These are phyloP conservation scores for Vachellia pachyceras DNA, from an alignment of 306 rosid genomes.

Conservation along the genomic window DNA sequence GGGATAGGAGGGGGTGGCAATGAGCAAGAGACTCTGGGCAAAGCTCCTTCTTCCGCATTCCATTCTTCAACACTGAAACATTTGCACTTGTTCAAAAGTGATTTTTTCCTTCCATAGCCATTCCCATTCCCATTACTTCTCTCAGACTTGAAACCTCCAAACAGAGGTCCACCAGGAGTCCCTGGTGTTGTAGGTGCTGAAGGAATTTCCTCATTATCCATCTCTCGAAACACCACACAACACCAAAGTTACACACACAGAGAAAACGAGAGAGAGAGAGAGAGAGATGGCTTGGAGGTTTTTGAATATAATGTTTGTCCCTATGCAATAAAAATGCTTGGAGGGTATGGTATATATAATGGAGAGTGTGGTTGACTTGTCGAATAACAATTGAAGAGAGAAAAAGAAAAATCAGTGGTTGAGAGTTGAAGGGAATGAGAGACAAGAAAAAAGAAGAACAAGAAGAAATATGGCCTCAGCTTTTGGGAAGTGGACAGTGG, in stretches of 20 bases:
- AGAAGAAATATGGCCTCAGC: neutral
- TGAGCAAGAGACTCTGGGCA: constrained; percentile 64
- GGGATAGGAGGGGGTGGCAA: constrained; percentile 69
- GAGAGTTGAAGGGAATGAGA: constrained; percentile 30
- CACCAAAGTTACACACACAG: neutral
- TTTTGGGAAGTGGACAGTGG: constrained; percentile 54
- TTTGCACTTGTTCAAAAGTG: constrained; percentile 63
- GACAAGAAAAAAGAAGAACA: neutral
- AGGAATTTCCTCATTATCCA: constrained; percentile 63
- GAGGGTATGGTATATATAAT: constrained; percentile 32
- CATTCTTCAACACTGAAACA: constrained; percentile 66
- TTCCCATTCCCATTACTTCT: constrained; percentile 39
- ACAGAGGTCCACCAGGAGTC: constrained; percentile 80
- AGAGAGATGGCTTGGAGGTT: constrained; percentile 15
- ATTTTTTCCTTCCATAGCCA: constrained; percentile 56
- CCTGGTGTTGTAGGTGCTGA: constrained; percentile 84
- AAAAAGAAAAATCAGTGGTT: constrained; percentile 37
- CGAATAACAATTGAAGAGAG: constrained; percentile 43
- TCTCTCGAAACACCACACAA: constrained; percentile 35
- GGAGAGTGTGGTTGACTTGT: constrained; percentile 46
- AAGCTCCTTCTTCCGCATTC: constrained; percentile 73
- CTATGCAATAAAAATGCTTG: constrained; percentile 30
- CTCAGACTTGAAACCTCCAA: constrained; percentile 60
- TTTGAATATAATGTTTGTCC: constrained; percentile 29
- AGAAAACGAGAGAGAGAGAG: neutral